These are phyloP conservation scores for Hericium coralloides DNA, from an alignment of 768 basidiomycete species.

Conservation along the genomic window DNA sequence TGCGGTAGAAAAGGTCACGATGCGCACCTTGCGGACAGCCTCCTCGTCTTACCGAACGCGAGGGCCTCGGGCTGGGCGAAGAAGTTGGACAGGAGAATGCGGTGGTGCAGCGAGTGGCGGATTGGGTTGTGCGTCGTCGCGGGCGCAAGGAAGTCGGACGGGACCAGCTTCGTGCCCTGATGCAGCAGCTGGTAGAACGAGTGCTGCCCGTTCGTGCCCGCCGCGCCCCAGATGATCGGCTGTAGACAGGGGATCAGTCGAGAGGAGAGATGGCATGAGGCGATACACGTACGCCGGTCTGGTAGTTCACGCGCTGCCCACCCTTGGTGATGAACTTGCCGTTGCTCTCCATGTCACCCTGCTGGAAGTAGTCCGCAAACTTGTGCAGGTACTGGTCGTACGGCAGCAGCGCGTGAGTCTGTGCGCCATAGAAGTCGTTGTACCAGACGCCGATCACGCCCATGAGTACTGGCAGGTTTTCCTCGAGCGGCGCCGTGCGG, in stretches of 20 bases:
- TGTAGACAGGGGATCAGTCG: constrained; percentile 20
- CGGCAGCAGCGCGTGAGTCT: constrained; percentile 91
- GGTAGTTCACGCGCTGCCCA: constrained; percentile 87
- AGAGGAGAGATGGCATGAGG: not conserved
- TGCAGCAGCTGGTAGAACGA: constrained; percentile 98
- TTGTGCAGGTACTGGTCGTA: constrained; percentile 99
- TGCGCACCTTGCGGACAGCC: constrained; percentile 45
- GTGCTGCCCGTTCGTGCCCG: constrained; percentile 98
- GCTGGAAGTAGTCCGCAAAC: constrained; percentile 99
- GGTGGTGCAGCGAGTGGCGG: constrained; percentile 79
- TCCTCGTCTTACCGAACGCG: constrained; percentile 97
- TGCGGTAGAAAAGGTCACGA: not conserved
- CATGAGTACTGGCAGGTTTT: constrained; percentile 87
- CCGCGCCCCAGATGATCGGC: constrained; percentile 99
- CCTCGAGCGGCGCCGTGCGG: constrained; percentile 75
- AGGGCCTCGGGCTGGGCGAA: constrained; percentile 98
- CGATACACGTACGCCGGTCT: constrained; percentile 72
- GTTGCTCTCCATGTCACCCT: constrained; percentile 99
- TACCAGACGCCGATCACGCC: constrained; percentile 91
- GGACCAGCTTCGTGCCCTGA: constrained; percentile 89
- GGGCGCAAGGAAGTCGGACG: constrained; percentile 88
- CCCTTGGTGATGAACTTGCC: constrained; percentile 95
- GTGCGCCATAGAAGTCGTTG: constrained; percentile 96
- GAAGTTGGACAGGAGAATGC: constrained; percentile 95
- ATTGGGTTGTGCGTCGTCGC: constrained; percentile 89